Conservation (phyloP, 106 monocot genomes). For the Acanthochlamys bracteata region DNA sequence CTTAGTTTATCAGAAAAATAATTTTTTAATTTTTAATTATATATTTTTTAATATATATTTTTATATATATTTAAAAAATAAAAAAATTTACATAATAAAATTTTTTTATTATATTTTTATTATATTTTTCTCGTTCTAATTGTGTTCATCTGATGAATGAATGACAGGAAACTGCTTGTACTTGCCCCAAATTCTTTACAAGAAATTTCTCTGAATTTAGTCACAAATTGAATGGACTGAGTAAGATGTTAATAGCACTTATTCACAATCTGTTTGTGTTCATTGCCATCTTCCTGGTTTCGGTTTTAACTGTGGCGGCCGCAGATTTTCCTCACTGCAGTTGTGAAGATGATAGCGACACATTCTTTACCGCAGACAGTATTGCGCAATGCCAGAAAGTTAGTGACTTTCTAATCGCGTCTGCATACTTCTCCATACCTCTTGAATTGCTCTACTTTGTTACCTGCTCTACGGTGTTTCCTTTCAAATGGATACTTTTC, state of each 20-base stretch:
- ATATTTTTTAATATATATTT: too few relatives aligned
- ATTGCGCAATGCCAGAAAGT: slow-evolving; percentile 28
- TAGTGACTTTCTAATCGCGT: slow-evolving; percentile 26
- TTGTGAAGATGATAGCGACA: slow-evolving; percentile 11
- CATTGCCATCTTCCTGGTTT: neutral
- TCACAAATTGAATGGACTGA: neutral
- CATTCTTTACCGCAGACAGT: slow-evolving; percentile 19
- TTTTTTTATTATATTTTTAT: too few relatives aligned
- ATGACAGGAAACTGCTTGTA: too few relatives aligned
- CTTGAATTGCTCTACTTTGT: slow-evolving; percentile 44
- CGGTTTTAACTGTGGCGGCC: neutral
- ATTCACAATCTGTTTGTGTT: slow-evolving; percentile 20
- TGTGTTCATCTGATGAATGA: too few relatives aligned
- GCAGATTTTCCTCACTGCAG: slow-evolving; percentile 12
- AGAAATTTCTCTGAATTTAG: too few relatives aligned
- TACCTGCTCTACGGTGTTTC: slow-evolving; percentile 37
- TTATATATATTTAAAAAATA: too few relatives aligned
- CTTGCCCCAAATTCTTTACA: too few relatives aligned
- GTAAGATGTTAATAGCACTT: slow-evolving; percentile 12
- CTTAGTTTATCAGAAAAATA: too few relatives aligned
- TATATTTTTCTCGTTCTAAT: neutral
- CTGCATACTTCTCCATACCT: slow-evolving; percentile 39
- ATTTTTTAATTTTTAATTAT: too few relatives aligned
- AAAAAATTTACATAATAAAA: too few relatives aligned
- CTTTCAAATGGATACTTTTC: slow-evolving; percentile 46